Evolutionary conservation across 306 rosid species (phyloP).

Genomic region (Betula pendula): DNA sequence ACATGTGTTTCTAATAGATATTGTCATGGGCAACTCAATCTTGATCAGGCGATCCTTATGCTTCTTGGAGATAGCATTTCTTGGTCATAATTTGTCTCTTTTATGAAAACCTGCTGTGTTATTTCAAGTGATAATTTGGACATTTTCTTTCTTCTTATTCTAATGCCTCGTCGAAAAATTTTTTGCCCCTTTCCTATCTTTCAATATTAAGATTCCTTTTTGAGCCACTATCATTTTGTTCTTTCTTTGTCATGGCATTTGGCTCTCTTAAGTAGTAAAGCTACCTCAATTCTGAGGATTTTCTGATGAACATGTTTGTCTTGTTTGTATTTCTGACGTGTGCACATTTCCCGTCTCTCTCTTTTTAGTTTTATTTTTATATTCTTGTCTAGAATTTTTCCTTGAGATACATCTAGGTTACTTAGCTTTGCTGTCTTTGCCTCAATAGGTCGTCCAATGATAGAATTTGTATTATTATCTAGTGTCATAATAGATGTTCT

Average conservation of each 20-base stretch:
- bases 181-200: not conserved
- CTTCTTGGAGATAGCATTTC: not conserved
- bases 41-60: not conserved
- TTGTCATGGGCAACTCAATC: not conserved
- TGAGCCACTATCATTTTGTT: too few species aligned
- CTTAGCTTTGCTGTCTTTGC: too few species aligned
- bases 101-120: not conserved
- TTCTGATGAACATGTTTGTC: not conserved
- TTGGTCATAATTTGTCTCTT: not conserved
- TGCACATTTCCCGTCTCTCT: not conserved
- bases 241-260: not conserved
- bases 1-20: not conserved
- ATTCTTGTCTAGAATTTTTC: too few species aligned
- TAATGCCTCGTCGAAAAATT: not conserved
- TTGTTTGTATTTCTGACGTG: not conserved
- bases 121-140: not conserved
- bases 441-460: too few species aligned
- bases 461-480: too few species aligned
- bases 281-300: not conserved
- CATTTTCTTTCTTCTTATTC: not conserved
- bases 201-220: not conserved
- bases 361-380: not conserved
- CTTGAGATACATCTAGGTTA: too few species aligned
- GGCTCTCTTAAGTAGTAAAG: not conserved
- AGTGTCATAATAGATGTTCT: not conserved